Percentiles rank a stretch among this genome's conserved stretches.
Evolutionary conservation across 2,329 filamentous ascomycete genomes (phyloP).

Genomic region (Pochonia chlamydosporia): DNA sequence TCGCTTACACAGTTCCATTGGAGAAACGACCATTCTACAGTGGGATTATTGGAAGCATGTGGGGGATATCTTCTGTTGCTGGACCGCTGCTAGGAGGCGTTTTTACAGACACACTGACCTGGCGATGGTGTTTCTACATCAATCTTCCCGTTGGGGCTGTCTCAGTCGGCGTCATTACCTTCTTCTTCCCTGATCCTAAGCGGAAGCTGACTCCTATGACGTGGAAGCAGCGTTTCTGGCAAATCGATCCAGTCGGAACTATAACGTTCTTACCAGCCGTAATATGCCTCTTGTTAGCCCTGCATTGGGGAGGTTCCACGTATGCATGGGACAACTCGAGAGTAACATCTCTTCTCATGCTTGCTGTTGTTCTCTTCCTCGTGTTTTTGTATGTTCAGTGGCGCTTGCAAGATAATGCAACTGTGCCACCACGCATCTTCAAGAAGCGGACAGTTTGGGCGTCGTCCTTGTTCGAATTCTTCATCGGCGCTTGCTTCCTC

Average conservation of each 20-base stretch:
- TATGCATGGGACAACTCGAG: conserved; percentile 16
- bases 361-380: conserved; percentile 16
- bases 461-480: conserved; percentile 28
- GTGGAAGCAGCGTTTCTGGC: not conserved
- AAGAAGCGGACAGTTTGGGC: conserved; percentile 33
- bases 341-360: not conserved
- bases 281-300: conserved; percentile 40
- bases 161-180: conserved; percentile 14
- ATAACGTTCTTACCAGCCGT: conserved; percentile 27
- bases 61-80: conserved; percentile 17
- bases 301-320: conserved; percentile 40
- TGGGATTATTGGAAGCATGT: conserved; percentile 16
- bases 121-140: conserved; percentile 25
- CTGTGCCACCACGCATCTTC: conserved; percentile 36
- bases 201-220: not conserved
- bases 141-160: conserved; percentile 21
- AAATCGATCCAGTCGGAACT: conserved; percentile 18
- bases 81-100: conserved; percentile 19
- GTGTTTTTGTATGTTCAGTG: conserved; percentile 33
- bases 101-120: conserved; percentile 17
- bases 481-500: conserved; percentile 29
- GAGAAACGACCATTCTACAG: conserved; percentile 16
- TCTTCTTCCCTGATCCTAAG: conserved; percentile 28
- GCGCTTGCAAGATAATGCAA: conserved; percentile 34
- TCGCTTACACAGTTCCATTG: conserved; percentile 28